phyloP scores from a whole-genome alignment of 2,329 filamentous ascomycete species.

The Allantophomopsis cytisporea region DNA sequence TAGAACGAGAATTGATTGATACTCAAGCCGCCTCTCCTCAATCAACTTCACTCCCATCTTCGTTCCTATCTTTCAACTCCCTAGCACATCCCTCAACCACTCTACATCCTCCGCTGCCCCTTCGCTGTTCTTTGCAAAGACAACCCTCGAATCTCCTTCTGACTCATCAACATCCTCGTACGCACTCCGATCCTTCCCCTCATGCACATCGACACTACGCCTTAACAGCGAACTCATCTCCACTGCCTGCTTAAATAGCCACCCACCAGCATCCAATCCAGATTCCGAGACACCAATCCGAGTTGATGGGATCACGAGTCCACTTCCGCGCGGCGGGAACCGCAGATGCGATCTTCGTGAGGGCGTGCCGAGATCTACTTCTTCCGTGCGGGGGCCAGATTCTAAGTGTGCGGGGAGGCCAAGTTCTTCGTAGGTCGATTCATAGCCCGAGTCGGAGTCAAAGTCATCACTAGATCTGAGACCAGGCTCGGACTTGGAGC shows the following conservation, averaged over 20 bases:
- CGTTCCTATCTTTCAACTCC: background rate
- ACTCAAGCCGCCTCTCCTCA: no score
- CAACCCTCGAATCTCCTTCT: slow-evolving; percentile 7
- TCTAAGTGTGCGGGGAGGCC: no score
- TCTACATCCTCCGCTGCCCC: slow-evolving; percentile 3
- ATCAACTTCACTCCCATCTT: background rate
- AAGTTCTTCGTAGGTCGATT: slow-evolving; percentile 1
- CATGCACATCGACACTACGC: slow-evolving; percentile 12
- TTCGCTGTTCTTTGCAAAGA: background rate
- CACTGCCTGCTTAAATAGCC: slow-evolving; percentile 8
- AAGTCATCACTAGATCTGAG: background rate
- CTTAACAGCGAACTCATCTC: slow-evolving; percentile 11
- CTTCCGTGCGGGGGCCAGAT: background rate
- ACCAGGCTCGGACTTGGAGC: background rate
- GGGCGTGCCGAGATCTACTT: slow-evolving; percentile 1
- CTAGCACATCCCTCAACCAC: background rate
- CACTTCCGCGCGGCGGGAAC: slow-evolving; percentile 11
- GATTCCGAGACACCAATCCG: slow-evolving; percentile 4
- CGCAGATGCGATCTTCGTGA: slow-evolving; percentile 8
- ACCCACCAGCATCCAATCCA: background rate
- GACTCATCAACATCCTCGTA: slow-evolving; percentile 9
- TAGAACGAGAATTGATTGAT: no score
- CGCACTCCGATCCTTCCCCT: slow-evolving; percentile 7
- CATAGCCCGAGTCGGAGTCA: background rate
- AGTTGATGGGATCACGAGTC: slow-evolving; percentile 10